These are phyloP conservation scores for Solanum hybrid DNA, from an alignment of 305 asterid genomes.

Conservation along the genomic window DNA sequence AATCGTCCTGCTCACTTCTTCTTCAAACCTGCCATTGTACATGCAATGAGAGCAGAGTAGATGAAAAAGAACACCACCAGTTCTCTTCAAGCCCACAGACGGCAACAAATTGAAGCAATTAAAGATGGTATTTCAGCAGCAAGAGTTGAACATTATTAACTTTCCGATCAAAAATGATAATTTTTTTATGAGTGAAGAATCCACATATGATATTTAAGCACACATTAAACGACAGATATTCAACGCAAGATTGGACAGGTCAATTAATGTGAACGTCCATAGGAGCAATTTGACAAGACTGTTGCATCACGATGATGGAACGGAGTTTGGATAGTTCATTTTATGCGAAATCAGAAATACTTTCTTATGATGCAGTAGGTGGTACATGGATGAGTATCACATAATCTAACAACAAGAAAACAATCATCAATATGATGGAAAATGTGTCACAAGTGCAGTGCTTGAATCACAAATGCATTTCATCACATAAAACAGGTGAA, in stretches of 20 bases:
- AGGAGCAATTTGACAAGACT: neutral
- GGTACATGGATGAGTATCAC: neutral
- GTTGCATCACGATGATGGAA: neutral
- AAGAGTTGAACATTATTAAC: neutral
- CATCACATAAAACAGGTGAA: neutral
- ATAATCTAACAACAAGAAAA: neutral
- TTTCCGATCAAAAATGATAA: neutral
- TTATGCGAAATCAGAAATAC: neutral
- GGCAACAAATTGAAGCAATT: neutral
- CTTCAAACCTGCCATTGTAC: slow-evolving; percentile 51
- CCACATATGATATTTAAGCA: neutral
- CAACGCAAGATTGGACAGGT: neutral
- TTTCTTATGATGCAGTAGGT: neutral
- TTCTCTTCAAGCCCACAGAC: neutral
- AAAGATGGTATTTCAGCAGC: neutral
- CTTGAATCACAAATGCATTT: neutral
- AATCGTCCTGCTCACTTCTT: slow-evolving; percentile 70
- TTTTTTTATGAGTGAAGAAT: neutral
- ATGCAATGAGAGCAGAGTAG: neutral
- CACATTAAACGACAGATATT: neutral
- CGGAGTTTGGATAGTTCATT: neutral
- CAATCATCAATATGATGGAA: neutral
- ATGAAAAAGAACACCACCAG: neutral
- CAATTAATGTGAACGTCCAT: neutral
- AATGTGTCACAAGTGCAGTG: neutral